Conservation (phyloP, 345 rosid species). For the Arabidopsis suecica region DNA sequence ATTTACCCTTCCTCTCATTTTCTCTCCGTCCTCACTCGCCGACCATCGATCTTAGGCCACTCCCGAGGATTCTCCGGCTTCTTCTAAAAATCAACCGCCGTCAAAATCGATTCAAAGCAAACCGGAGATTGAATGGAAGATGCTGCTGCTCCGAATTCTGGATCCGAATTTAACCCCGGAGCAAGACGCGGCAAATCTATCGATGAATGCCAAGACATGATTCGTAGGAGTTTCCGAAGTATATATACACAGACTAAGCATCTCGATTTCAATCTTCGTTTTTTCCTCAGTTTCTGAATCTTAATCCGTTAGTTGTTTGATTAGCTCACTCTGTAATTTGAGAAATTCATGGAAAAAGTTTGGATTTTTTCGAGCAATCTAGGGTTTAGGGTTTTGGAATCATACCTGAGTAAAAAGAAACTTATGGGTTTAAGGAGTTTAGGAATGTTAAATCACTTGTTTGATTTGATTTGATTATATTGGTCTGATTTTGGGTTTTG, state of each 20-base stretch:
- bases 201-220: conserved; percentile 47
- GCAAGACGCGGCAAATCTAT: conserved; percentile 36
- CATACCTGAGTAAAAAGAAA: neutral
- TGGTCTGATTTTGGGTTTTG: neutral
- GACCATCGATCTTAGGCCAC: conserved; percentile 33
- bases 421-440: neutral
- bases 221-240: conserved; percentile 48
- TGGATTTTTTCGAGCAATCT: conserved; percentile 5
- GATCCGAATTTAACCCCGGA: conserved; percentile 23
- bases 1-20: conserved; percentile 3
- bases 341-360: neutral
- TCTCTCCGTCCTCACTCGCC: conserved; percentile 12
- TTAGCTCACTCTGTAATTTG: neutral
- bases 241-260: conserved; percentile 16
- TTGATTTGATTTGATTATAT: neutral
- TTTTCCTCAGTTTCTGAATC: neutral
- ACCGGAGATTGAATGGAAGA: conserved; percentile 31
- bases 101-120: conserved; percentile 10
- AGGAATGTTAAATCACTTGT: conserved; percentile 5
- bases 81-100: neutral
- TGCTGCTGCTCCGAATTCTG: conserved; percentile 40
- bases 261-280: neutral
- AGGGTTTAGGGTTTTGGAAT: conserved; percentile 37
- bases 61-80: conserved; percentile 9
- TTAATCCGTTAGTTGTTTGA: neutral